Percentiles rank a stretch among this genome's conserved stretches.
phyloP scores from a whole-genome alignment of 352 stramenopile genomes.

The Phytophthora agathidicida region DNA sequence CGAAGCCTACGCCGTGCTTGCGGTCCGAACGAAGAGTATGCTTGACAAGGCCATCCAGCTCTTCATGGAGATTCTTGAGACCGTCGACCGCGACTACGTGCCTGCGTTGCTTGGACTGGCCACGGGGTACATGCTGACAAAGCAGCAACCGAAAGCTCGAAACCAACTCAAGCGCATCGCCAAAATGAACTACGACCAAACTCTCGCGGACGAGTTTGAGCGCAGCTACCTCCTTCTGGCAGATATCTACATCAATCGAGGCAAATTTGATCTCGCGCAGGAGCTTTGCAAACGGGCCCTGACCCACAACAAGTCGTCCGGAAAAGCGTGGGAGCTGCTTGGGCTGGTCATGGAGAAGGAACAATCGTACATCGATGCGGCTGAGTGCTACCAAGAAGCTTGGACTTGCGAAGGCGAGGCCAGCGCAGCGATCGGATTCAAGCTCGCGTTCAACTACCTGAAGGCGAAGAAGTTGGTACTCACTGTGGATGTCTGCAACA shows the following conservation, averaged over 20 bases:
- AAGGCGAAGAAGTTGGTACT: slow-evolving; percentile 93
- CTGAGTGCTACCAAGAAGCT: slow-evolving; percentile 93
- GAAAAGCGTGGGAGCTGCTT: slow-evolving; percentile 93
- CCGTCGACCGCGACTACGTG: slow-evolving; percentile 87
- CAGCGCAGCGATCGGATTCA: slow-evolving; percentile 92
- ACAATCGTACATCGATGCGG: slow-evolving; percentile 91
- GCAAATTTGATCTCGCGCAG: slow-evolving; percentile 94
- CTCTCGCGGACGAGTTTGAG: slow-evolving; percentile 93
- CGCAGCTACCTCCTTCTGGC: slow-evolving; percentile 93
- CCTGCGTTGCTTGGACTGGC: slow-evolving; percentile 90
- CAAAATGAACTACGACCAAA: slow-evolving; percentile 92
- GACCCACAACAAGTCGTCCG: slow-evolving; percentile 93
- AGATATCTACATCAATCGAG: slow-evolving; percentile 92
- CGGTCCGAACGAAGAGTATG: slow-evolving; percentile 81
- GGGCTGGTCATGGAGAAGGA: slow-evolving; percentile 96
- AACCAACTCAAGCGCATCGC: slow-evolving; percentile 96
- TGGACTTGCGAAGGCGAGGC: slow-evolving; percentile 85
- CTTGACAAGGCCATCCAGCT: slow-evolving; percentile 89
- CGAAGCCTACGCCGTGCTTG: slow-evolving; percentile 87
- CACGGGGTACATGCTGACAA: slow-evolving; percentile 93
- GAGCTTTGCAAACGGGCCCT: slow-evolving; percentile 93
- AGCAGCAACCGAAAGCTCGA: slow-evolving; percentile 91
- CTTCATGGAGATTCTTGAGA: slow-evolving; percentile 92
- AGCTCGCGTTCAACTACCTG: slow-evolving; percentile 96
- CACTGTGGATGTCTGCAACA: slow-evolving; percentile 93